phyloP scores from a whole-genome alignment of 2,329 filamentous ascomycete species.

The Ophiocordyceps camponoti-leonardi region DNA sequence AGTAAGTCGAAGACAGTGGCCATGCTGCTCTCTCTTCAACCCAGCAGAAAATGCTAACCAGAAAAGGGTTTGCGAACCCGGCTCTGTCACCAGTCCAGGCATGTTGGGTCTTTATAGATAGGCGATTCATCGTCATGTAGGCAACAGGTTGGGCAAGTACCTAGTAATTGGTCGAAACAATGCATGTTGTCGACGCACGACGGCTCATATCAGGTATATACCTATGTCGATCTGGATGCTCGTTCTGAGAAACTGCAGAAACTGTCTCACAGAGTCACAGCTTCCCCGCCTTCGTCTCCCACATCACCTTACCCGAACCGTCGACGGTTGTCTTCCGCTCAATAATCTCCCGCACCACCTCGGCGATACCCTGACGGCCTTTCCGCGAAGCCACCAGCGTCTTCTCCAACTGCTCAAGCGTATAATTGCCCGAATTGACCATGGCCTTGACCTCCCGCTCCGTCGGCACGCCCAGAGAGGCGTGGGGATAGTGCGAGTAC shows the following conservation, averaged over 20 bases:
- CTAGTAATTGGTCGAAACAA: too few species aligned
- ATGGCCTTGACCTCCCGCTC: conserved; percentile 41
- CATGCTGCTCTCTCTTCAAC: background rate
- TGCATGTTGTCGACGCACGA: too few species aligned
- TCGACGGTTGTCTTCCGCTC: conserved; percentile 38
- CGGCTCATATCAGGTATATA: too few species aligned
- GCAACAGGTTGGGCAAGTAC: too few species aligned
- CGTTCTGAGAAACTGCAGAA: too few species aligned
- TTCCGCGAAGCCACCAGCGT: conserved; percentile 42
- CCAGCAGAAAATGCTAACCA: too few species aligned
- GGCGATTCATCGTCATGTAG: too few species aligned
- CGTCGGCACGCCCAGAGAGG: conserved; percentile 51
- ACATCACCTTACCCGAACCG: conserved; percentile 23
- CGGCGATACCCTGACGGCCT: conserved; percentile 50
- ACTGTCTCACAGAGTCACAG: background rate
- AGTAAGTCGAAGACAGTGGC: background rate
- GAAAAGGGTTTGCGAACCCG: too few species aligned
- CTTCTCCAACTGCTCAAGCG: conserved; percentile 40
- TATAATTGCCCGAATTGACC: conserved; percentile 21
- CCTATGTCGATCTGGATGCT: too few species aligned
- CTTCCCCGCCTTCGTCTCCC: conserved; percentile 10
- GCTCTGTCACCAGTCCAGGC: too few species aligned
- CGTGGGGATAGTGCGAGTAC: conserved; percentile 60
- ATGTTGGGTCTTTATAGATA: background rate
- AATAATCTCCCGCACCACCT: conserved; percentile 53